Conservation (phyloP, 176 grass and related monocot genomes). For the Lolium rigidum region DNA sequence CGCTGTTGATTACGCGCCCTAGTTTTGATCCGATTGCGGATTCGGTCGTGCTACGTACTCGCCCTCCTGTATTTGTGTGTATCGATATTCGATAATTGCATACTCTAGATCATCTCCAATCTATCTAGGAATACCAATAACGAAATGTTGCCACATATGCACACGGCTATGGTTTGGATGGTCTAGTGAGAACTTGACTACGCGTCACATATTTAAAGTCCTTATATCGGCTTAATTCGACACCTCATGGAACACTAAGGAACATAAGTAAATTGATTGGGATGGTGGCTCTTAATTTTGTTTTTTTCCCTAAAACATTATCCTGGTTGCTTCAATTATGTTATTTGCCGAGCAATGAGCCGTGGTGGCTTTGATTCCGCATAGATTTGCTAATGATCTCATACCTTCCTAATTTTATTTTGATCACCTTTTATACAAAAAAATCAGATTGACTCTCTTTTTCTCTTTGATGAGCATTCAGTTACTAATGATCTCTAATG, state of each 20-base stretch:
- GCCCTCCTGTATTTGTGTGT: background rate
- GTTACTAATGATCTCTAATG: constrained; percentile 32
- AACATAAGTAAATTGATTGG: background rate
- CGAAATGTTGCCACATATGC: background rate
- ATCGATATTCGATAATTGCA: background rate
- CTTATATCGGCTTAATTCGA: background rate
- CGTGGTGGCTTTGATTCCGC: constrained; percentile 5
- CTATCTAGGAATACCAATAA: background rate
- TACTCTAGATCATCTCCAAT: background rate
- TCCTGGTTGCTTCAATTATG: background rate
- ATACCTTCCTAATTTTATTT: background rate
- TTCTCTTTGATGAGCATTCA: constrained; percentile 20
- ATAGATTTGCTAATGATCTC: background rate
- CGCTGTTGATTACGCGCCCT: background rate
- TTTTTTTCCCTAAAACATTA: background rate
- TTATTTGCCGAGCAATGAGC: constrained; percentile 6
- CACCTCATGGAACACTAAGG: background rate
- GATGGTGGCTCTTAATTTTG: background rate
- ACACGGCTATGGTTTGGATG: constrained; percentile 7
- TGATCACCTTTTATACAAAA: background rate
- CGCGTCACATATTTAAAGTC: background rate
- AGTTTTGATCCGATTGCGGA: background rate
- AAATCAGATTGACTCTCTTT: background rate
- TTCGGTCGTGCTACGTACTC: background rate
- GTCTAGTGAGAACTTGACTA: background rate